Percentiles rank a stretch among this genome's conserved stretches.
Conservation (phyloP, 2,329 filamentous ascomycete genomes). For the Pseudocercospora musae region DNA sequence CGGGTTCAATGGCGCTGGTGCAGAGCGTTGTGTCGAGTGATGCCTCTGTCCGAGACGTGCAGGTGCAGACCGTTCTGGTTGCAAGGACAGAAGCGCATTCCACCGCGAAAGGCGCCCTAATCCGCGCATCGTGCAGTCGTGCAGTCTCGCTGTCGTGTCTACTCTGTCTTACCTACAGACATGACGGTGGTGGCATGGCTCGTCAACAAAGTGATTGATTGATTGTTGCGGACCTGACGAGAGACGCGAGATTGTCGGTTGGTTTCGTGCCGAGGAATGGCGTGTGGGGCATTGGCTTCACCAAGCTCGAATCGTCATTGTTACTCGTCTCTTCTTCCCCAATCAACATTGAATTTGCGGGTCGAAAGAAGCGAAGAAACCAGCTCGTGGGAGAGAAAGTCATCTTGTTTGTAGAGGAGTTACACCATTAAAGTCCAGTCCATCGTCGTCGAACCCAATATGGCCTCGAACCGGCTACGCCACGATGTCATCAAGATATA, state of each 20-base stretch:
- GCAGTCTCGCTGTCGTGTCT: too few species aligned
- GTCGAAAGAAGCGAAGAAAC: neutral
- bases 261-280: neutral
- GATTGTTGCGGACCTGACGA: neutral
- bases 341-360: neutral
- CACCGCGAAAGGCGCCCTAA: neutral
- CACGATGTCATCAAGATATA: conserved; percentile 80
- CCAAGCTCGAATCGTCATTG: neutral
- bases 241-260: neutral
- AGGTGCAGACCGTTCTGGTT: neutral
- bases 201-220: neutral
- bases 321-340: neutral
- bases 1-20: conserved; percentile 42
- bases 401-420: neutral
- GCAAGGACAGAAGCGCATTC: neutral
- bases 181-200: neutral
- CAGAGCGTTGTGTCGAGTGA: conserved; percentile 14
- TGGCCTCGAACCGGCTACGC: conserved; percentile 50
- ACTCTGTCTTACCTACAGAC: neutral
- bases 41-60: neutral
- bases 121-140: neutral
- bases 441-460: conserved; percentile 2
- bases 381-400: too few species aligned
- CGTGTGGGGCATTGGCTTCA: neutral
- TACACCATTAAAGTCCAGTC: neutral